Evolutionary conservation across 805 yeast species (phyloP).

Genomic region (Zygoascus bituminiphila): DNA sequence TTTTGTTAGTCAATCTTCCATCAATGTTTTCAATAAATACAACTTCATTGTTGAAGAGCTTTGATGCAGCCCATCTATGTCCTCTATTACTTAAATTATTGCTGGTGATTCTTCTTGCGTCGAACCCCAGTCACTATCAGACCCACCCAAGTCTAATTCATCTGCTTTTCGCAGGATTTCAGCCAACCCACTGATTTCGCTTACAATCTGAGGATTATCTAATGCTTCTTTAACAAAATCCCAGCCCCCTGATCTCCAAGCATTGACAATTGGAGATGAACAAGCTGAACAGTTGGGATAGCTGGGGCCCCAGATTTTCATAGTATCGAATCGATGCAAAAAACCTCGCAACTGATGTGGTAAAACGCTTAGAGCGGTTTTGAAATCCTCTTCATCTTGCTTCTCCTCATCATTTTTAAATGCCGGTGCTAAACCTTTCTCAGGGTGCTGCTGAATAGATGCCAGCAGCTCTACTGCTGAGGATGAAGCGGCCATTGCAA

Average conservation of each 20-base stretch:
- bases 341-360: conserved; percentile 94
- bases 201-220: conserved; percentile 57
- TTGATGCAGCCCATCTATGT: no score
- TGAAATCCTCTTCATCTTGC: conserved; percentile 13
- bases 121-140: conserved; percentile 6
- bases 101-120: no score
- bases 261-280: conserved; percentile 48
- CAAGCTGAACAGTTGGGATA: conserved; percentile 85
- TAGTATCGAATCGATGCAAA: conserved; percentile 52
- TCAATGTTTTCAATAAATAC: no score
- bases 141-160: conserved; percentile 35
- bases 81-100: no score
- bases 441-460: conserved; percentile 61
- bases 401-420: conserved; percentile 8
- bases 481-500: conserved; percentile 73
- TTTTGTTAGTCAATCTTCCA: no score
- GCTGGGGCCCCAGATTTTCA: conserved; percentile 61
- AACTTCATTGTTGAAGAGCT: no score
- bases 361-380: conserved; percentile 46
- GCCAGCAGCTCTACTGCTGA: conserved; percentile 78
- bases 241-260: conserved; percentile 59
- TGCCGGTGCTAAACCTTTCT: conserved; percentile 38
- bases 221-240: conserved; percentile 68
- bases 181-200: conserved; percentile 69
- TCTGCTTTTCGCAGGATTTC: conserved; percentile 69